Evolutionary conservation across 2,329 filamentous ascomycete genomes (phyloP), one percentile per base, ranked within the genome.

Genomic region (Talaromyces sp.): DNA sequence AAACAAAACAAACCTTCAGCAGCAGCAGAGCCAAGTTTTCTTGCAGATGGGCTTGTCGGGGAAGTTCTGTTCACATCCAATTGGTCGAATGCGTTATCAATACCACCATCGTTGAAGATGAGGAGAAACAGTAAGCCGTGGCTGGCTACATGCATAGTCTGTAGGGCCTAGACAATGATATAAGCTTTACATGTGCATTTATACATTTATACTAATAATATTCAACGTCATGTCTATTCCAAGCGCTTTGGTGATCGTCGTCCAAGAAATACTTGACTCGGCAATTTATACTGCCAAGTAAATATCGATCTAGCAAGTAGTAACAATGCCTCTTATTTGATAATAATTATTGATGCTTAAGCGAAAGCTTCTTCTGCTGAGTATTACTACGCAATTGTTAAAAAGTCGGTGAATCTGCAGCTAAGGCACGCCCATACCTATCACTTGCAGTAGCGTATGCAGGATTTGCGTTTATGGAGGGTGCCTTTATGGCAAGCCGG

Each of bases 321-420:
- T 32, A 32, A 32, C 12, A 12, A 32, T 5, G 5, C 10, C 31
- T 11, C n/a, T n/a, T n/a, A n/a, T n/a, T n/a, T n/a, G n/a, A n/a
- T n/a, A n/a, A 32, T 32, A 12, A 12, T 32, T 7, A 21, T 19
- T 21, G 19, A 19, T 14, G n/a, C n/a, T 17, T 8, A 29, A 26
- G 26, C 48, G 29, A 11, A 50, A 50, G n/a, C 43, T 50, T 21
- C 10, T 24, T 50, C 10, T 26, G 19, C 1, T 6, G 19, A 50
- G 48, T n/a, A 46, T 46, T 12, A 46, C 19, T 46, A 46, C 41
- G 41, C n/a, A 24, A 11, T 24, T 52, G 24, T 10, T 26, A n/a
- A 52, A 51, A 52, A 52, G 48, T 52, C 48, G 48, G 48, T 52
- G 48, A 52, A 52, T 29, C 48, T 52, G 48, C 27, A 52, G 48